Evolutionary conservation across 176 grass and related monocot genomes (phyloP).

Genomic region (Carex kokanica): DNA sequence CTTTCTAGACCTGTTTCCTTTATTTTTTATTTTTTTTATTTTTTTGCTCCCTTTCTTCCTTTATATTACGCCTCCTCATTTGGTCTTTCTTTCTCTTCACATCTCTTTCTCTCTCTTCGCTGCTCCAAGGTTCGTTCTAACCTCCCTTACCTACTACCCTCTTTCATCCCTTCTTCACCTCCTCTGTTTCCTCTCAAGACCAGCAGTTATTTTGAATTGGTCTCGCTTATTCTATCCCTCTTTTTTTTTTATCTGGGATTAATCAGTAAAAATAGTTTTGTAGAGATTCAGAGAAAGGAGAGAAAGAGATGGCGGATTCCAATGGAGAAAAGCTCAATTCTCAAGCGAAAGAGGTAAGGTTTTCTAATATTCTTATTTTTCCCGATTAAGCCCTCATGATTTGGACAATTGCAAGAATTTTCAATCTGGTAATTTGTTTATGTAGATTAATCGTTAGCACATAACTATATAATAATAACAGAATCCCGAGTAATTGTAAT

Average conservation of each 20-base stretch:
- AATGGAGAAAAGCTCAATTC: conserved; percentile 42
- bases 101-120: conserved; percentile 9
- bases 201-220: not conserved
- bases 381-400: not conserved
- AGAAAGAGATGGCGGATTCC: conserved; percentile 49
- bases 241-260: not conserved
- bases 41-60: not conserved
- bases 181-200: not conserved
- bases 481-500: not conserved
- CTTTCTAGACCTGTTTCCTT: not conserved
- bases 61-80: conserved; percentile 30
- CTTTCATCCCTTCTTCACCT: conserved; percentile 1
- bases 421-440: not conserved
- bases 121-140: conserved; percentile 45
- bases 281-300: conserved; percentile 30
- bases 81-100: conserved; percentile 5
- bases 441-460: not conserved
- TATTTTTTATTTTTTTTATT: not conserved
- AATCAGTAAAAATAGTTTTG: conserved; percentile 11
- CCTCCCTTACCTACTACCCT: conserved; percentile 26
- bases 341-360: conserved; percentile 57
- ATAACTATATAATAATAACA: not conserved
- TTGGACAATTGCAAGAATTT: too few relatives aligned
- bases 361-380: not conserved
- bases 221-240: not conserved